Evolutionary conservation across 768 basidiomycete genomes (phyloP).

Genomic region (Leccinum subtestaceum): DNA sequence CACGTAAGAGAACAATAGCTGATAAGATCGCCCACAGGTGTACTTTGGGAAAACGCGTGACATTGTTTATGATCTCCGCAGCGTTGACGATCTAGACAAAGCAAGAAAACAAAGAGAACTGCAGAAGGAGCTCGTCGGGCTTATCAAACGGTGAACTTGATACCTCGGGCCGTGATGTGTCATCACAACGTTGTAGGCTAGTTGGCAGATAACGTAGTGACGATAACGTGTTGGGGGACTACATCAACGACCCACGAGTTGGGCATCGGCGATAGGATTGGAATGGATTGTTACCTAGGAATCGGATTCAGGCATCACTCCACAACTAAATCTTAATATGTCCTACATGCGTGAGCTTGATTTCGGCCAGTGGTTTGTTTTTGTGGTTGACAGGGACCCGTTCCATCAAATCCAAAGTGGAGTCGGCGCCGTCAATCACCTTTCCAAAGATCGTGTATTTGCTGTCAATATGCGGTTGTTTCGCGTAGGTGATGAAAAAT

Average conservation of each 20-base stretch:
- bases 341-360: constrained; percentile 77
- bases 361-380: constrained; percentile 82
- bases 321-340: neutral
- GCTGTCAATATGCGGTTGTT: constrained; percentile 90
- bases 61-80: constrained; percentile 88
- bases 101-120: constrained; percentile 78
- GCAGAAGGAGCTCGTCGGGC: constrained; percentile 86
- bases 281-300: constrained; percentile 83
- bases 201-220: constrained; percentile 2
- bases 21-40: constrained; percentile 46
- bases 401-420: constrained; percentile 93
- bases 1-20: constrained; percentile 4
- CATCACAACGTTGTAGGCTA: constrained; percentile 6
- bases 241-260: constrained; percentile 26
- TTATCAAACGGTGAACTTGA: constrained; percentile 63
- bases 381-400: constrained; percentile 87
- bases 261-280: constrained; percentile 89
- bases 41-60: constrained; percentile 98
- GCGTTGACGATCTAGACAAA: constrained; percentile 80
- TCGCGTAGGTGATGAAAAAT: constrained; percentile 87
- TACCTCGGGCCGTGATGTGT: constrained; percentile 14
- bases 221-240: neutral
- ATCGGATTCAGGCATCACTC: constrained; percentile 2
- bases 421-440: constrained; percentile 98
- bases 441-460: constrained; percentile 95